These are phyloP conservation scores for Dinochytrium kinnereticum DNA, from an alignment of 371 early-diverging fungal genomes.

Conservation along the genomic window DNA sequence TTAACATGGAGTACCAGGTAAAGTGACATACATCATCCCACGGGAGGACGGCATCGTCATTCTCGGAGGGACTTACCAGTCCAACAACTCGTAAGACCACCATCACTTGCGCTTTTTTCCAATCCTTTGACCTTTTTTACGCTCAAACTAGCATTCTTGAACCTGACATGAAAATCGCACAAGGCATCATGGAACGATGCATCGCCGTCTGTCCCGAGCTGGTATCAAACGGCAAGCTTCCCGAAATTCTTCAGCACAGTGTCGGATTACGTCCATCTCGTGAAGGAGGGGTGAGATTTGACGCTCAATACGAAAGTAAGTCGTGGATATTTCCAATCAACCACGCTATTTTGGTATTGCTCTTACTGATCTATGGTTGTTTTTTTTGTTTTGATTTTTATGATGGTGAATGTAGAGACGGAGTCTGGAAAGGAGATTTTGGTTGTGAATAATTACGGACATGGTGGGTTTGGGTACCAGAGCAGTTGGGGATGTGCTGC, in stretches of 20 bases:
- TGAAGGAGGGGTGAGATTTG: constrained; percentile 72
- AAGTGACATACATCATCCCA: constrained; percentile 78
- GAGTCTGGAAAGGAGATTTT: constrained; percentile 38
- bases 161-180: constrained; percentile 42
- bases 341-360: constrained; percentile 5
- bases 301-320: constrained; percentile 58
- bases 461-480: constrained; percentile 78
- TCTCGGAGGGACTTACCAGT: constrained; percentile 76
- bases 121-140: too few species aligned
- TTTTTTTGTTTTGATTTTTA: too few species aligned
- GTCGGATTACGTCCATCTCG: constrained; percentile 79
- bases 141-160: constrained; percentile 32
- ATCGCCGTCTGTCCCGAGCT: constrained; percentile 58
- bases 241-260: constrained; percentile 65
- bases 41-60: constrained; percentile 76
- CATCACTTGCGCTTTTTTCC: too few species aligned
- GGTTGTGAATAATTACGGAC: constrained; percentile 80
- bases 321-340: not conserved
- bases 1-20: too few species aligned
- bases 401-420: constrained; percentile 22
- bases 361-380: too few species aligned
- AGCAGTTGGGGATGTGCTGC: constrained; percentile 77
- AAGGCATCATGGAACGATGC: constrained; percentile 53
- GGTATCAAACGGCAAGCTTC: constrained; percentile 45
- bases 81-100: constrained; percentile 61